phyloP scores from a whole-genome alignment of 2,329 filamentous ascomycete genomes.

The Leptographium flavum region DNA sequence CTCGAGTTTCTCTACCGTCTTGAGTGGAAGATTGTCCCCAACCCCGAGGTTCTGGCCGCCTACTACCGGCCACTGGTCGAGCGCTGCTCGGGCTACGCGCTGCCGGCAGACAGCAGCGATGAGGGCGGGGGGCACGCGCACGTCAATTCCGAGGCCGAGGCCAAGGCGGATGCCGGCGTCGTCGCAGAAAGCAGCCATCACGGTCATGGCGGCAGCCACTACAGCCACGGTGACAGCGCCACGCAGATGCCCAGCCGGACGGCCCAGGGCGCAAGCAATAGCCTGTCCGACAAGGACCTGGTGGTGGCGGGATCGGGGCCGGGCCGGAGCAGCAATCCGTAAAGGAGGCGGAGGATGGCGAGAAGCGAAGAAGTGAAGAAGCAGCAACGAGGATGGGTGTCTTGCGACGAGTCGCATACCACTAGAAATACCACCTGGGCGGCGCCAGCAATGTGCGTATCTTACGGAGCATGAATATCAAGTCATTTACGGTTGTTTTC shows the following conservation, averaged over 20 bases:
- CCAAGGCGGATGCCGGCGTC: conserved; percentile 17
- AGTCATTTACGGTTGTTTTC: neutral
- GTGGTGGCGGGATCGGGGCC: conserved; percentile 5
- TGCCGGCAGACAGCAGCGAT: conserved; percentile 27
- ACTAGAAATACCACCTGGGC: neutral
- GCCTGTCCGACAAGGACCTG: conserved; percentile 6
- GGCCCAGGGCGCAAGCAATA: neutral
- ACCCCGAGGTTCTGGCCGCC: conserved; percentile 81
- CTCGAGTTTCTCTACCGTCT: conserved; percentile 85
- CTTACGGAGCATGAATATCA: neutral
- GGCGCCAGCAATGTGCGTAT: conserved; percentile 1
- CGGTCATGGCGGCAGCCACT: no score
- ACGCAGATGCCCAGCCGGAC: neutral
- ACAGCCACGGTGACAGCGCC: no score
- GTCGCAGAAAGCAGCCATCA: neutral
- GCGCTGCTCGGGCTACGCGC: conserved; percentile 39
- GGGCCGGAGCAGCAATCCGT: neutral
- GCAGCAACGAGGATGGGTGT: neutral
- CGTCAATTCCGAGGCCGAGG: conserved; percentile 17
- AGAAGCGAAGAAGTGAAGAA: no score
- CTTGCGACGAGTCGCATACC: neutral
- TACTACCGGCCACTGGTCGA: conserved; percentile 84
- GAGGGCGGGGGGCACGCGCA: conserved; percentile 18
- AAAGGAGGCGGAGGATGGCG: neutral
- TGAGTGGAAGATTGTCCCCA: conserved; percentile 93